Base-by-base conservation (phyloP, 805 yeast genomes). In the Yueomyces sinensis region DNA sequence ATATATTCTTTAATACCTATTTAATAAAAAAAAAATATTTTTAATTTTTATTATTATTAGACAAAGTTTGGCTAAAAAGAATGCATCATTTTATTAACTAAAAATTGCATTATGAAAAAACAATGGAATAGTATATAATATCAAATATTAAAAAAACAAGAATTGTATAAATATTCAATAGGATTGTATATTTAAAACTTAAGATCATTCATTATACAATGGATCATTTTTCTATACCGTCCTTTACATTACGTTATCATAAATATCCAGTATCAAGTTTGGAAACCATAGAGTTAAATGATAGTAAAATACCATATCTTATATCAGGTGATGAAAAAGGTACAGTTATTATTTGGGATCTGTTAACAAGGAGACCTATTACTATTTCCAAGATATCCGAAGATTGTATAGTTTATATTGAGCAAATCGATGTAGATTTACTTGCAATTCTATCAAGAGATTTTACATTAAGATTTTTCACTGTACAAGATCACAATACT, bases 311-410 rank as follows among this genome's bases (percentile, higher is more conserved):
- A 3, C 33, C 35, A 5, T n/a, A 19, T 5, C 36, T 55, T 13
- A 19, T 50, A 4, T 50, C 58, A 4, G 50, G 50, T 3, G 61
- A 56, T 41, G 47, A 41, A 5, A 19, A 32, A 1, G 61, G 61
- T 4, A 27, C 17, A 2, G 18, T 54, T 13, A 35, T 41, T 14
- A 29, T 42, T n/a, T 54, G 59, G 59, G 43, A 56, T 36, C 27
- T 52, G 27, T 29, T 50, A 2, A 50, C 49, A 4, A 46, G 57
- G 30, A 45, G 57, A 28, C 53, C 58, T 2, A 16, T 43, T 7
- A 27, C 32, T 11, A 20, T 11, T 7, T 20, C 7, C 11, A 20
- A 20, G 11, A 11, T 20, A 7, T 20, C 24, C 11, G 24, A 20
- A 7, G 24, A 11, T 20, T 11, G 11, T 7, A 20, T 20, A 7